Base-by-base conservation (phyloP, 208 protist genomes). In the Phytomonas serpens region DNA sequence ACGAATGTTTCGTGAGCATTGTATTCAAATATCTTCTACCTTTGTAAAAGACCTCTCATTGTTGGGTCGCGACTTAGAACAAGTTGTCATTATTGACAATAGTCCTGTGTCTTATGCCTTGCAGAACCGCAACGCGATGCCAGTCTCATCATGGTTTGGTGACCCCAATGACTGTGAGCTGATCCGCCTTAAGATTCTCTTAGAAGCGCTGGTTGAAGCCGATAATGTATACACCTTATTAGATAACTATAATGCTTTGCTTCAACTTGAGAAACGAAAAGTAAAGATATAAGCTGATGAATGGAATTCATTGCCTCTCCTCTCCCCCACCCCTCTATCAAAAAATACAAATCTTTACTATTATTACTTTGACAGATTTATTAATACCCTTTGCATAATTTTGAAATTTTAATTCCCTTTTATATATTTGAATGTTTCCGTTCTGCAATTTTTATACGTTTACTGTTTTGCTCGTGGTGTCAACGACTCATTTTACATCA, bases 31-130 rank as follows among this genome's bases (percentile, higher is more conserved):
- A 7, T 85, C 83, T 71, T 82, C 84, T 6, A 86, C 88, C 34
- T 95, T 86, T 71, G 89, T 97, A 72, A 97, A 97, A 71, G 92
- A 95, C 68, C 78, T 97, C 13, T 95, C 91, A 29, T 67, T 94
- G 19, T 70, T 97, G 16, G 93, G 93, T 31, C 86, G 93, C 13
- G 76, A 88, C 37, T 66, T 97, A 36, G 80, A 19, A 47, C 40
- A 19, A 11, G 67, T 80, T 7, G 83, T 77, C 30, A 94, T 96
- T 79, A 83, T 95, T 52, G 90, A 97, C 77, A 97, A 97, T 77
- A 94, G 86, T 73, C 89, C 89, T n/a, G 85, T 93, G n/a, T 82
- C 91, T 36, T 95, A 96, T 69, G 65, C 95, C 14, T 94, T 97
- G 61, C 90, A 97, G 76, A 89, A 89, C 52, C 89, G 87, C 51